Conservation (phyloP, 2,329 filamentous ascomycete species). For the Colletotrichum incanum region DNA sequence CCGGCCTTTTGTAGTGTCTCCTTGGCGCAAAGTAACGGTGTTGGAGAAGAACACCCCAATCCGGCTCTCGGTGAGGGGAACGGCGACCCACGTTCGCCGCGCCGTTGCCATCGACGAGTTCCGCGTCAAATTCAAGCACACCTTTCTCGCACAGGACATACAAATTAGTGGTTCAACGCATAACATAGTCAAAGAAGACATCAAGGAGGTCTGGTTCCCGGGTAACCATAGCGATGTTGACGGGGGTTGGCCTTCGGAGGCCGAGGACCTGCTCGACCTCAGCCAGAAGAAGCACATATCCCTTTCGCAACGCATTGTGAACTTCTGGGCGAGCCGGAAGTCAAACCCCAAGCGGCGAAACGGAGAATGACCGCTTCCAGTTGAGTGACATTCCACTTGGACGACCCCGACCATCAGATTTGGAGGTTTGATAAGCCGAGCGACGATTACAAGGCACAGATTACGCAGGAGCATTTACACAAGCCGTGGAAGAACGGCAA, state of each 20-base stretch:
- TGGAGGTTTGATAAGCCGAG: too few species aligned
- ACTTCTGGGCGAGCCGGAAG: too few species aligned
- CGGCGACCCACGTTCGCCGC: constrained; percentile 64
- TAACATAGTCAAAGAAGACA: constrained; percentile 52
- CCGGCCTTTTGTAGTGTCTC: too few species aligned
- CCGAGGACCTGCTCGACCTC: constrained; percentile 47
- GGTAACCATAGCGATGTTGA: constrained; percentile 69
- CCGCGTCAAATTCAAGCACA: constrained; percentile 69
- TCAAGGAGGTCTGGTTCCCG: constrained; percentile 69
- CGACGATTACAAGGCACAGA: too few species aligned
- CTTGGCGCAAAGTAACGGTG: too few species aligned
- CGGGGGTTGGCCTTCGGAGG: constrained; percentile 63
- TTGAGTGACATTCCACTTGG: constrained; percentile 64
- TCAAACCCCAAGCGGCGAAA: too few species aligned
- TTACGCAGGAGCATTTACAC: too few species aligned
- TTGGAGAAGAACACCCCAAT: constrained; percentile 55
- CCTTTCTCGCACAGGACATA: constrained; percentile 59
- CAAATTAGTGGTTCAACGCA: constrained; percentile 37
- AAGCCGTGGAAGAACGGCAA: too few species aligned
- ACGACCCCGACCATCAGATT: too few species aligned
- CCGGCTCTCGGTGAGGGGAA: constrained; percentile 55
- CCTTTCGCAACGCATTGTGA: too few species aligned
- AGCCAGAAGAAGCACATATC: constrained; percentile 48
- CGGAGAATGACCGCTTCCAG: constrained; percentile 45
- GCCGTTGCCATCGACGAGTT: constrained; percentile 69